These are phyloP conservation scores for Stentor coeruleus DNA, from an alignment of 73 alveolate species.

Conservation along the genomic window DNA sequence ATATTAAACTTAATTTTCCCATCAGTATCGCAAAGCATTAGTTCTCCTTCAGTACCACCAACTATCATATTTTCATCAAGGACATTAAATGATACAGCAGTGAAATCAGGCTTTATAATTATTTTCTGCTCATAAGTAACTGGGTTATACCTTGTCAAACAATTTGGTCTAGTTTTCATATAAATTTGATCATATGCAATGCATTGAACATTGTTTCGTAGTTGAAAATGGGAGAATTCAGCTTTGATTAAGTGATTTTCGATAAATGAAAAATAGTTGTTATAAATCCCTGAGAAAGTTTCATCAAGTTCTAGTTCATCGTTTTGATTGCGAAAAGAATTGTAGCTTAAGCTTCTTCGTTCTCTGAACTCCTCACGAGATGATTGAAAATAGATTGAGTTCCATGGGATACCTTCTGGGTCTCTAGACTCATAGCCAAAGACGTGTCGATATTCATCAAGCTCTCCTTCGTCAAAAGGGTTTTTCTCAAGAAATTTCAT, in stretches of 20 bases:
- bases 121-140: neutral
- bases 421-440: no score
- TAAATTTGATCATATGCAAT: neutral
- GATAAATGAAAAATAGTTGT: neutral
- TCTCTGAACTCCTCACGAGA: neutral
- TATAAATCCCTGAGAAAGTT: neutral
- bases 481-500: no score
- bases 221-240: neutral
- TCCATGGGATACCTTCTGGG: slow-evolving; percentile 13
- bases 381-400: neutral
- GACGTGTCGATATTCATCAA: no score
- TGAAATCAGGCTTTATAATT: neutral
- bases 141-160: neutral
- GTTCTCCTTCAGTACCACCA: slow-evolving; percentile 22
- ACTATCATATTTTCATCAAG: neutral
- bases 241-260: neutral
- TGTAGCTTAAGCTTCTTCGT: neutral
- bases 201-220: neutral
- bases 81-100: slow-evolving; percentile 5
- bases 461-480: no score
- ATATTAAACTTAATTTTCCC: neutral
- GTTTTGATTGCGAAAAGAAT: neutral
- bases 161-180: neutral
- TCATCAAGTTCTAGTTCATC: neutral
- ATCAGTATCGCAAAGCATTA: neutral